Percentiles rank a stretch among this genome's conserved stretches.
These are phyloP conservation scores for Termitomyces sp. DNA, from an alignment of 768 basidiomycete species.

Conservation along the genomic window DNA sequence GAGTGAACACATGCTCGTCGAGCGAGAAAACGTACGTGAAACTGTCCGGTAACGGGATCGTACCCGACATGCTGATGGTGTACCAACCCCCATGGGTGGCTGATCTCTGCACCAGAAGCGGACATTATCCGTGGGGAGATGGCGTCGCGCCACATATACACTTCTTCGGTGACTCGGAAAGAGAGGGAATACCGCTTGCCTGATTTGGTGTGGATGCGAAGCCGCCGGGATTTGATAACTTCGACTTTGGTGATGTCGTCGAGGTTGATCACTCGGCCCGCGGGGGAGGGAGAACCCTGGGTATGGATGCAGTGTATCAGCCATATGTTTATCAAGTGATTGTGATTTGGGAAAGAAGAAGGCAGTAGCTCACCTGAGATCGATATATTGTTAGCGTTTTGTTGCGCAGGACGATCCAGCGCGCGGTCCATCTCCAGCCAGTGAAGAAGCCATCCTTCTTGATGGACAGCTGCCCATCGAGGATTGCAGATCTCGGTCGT, in stretches of 20 bases:
- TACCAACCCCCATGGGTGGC: slow-evolving; percentile 25
- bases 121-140: slow-evolving; percentile 21
- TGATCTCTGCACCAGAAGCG: slow-evolving; percentile 13
- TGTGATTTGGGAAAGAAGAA: background rate
- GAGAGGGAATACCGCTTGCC: slow-evolving; percentile 22
- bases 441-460: slow-evolving; percentile 72
- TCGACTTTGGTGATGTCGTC: slow-evolving; percentile 19
- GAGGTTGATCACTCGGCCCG: slow-evolving; percentile 16
- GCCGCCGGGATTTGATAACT: slow-evolving; percentile 7
- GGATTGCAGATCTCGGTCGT: slow-evolving; percentile 26
- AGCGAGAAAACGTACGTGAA: slow-evolving; percentile 13
- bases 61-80: slow-evolving; percentile 28
- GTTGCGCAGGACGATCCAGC: slow-evolving; percentile 69
- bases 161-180: slow-evolving; percentile 21
- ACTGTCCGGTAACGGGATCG: slow-evolving; percentile 23
- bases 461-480: slow-evolving; percentile 56
- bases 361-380: slow-evolving; percentile 54
- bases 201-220: slow-evolving; percentile 12
- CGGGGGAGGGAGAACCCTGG: background rate
- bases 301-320: background rate
- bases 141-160: slow-evolving; percentile 26
- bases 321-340: background rate
- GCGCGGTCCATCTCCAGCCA: slow-evolving; percentile 70
- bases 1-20: background rate
- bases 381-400: slow-evolving; percentile 64